Evolutionary conservation across 2,329 filamentous ascomycete species (phyloP).

Genomic region (Trichoderma pleuroti): DNA sequence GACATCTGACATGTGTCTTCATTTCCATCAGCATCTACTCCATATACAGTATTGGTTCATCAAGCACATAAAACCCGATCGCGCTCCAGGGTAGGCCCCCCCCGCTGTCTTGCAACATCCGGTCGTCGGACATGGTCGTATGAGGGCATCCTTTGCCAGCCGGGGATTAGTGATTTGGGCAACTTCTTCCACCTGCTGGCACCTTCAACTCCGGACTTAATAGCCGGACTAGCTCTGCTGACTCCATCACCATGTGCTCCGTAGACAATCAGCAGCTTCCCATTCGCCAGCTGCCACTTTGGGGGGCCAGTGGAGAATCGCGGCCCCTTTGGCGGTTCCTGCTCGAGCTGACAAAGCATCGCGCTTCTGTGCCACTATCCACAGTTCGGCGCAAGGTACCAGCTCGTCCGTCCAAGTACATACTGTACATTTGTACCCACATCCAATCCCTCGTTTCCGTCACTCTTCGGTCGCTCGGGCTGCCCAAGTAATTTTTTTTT

Average conservation of each 20-base stretch:
- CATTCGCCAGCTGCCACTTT: constrained; percentile 1
- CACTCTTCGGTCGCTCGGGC: constrained; percentile 15
- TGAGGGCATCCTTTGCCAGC: constrained; percentile 5
- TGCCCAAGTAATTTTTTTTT: constrained; percentile 3
- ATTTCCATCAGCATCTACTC: neutral
- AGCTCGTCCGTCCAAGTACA: too few relatives aligned
- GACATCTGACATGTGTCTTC: neutral
- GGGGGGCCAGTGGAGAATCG: neutral
- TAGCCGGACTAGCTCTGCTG: neutral
- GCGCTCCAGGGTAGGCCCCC: neutral
- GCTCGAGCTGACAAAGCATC: constrained; percentile 11
- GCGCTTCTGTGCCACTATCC: neutral
- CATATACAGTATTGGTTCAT: neutral
- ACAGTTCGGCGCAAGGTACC: constrained; percentile 1
- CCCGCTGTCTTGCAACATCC: neutral
- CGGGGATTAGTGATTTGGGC: neutral
- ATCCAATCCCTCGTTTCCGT: constrained; percentile 11
- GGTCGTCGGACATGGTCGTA: neutral
- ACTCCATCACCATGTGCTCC: neutral
- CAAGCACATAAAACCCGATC: neutral
- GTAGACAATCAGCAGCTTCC: neutral
- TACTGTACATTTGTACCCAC: constrained; percentile 1
- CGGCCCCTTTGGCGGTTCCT: constrained; percentile 11
- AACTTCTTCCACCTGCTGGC: neutral
- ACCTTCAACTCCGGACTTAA: neutral